phyloP scores from a whole-genome alignment of 257 asterid species.

The Solanum medicagineum region DNA sequence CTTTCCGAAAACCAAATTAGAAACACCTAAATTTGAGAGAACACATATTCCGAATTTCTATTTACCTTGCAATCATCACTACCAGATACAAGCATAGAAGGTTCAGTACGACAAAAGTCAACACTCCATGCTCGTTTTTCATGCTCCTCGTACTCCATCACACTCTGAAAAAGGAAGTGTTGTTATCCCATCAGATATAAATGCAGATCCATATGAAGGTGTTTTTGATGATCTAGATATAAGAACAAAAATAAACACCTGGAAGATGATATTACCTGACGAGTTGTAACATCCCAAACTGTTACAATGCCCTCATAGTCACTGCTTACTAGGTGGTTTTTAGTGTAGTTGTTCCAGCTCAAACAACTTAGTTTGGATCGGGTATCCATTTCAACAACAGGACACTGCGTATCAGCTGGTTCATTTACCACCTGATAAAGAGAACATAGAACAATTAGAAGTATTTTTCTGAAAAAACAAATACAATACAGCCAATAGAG shows the following conservation, averaged over 20 bases:
- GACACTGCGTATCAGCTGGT: conserved; percentile 57
- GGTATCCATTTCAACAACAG: conserved; percentile 74
- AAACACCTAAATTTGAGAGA: not conserved
- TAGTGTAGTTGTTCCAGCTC: conserved; percentile 80
- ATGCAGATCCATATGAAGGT: not conserved
- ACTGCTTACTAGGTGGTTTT: conserved; percentile 73
- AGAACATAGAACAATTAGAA: conserved; percentile 6
- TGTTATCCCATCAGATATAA: not conserved
- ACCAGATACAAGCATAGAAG: conserved; percentile 86
- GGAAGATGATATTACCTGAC: conserved; percentile 42
- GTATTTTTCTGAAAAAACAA: not conserved
- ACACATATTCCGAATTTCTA: not conserved
- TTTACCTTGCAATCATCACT: conserved; percentile 91
- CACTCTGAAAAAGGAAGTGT: conserved; percentile 35
- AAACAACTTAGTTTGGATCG: conserved; percentile 78
- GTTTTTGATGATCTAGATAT: not conserved
- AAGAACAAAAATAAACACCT: not conserved
- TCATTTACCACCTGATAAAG: conserved; percentile 62
- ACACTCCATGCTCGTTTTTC: conserved; percentile 96
- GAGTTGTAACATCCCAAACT: conserved; percentile 86
- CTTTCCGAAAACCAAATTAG: not conserved
- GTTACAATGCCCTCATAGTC: conserved; percentile 91
- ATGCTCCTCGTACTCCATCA: conserved; percentile 93
- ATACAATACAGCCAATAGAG: not conserved
- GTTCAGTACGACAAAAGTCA: conserved; percentile 72